Percentiles rank a stretch among this genome's conserved stretches.
These are phyloP conservation scores for Eutypella sp. DNA, from an alignment of 2,329 filamentous ascomycete species.

Conservation along the genomic window DNA sequence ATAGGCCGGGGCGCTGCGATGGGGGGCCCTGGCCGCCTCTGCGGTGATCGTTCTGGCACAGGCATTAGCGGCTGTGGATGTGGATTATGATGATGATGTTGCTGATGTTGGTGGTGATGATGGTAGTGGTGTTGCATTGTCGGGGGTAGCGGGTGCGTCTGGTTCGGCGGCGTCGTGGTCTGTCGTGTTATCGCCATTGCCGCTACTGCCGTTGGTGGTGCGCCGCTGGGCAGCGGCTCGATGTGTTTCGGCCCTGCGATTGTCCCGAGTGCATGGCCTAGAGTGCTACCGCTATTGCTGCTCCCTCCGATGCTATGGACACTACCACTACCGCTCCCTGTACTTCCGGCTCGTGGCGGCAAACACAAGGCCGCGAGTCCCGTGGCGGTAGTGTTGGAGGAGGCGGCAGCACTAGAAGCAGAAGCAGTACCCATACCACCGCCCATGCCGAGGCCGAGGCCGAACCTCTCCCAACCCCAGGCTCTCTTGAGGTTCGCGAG, in stretches of 20 bases:
- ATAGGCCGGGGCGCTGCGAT: slow-evolving; percentile 25
- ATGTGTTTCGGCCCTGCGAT: background rate
- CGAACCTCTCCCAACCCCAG: slow-evolving; percentile 67
- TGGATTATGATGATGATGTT: slow-evolving; percentile 17
- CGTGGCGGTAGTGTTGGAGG: no score
- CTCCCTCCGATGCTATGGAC: background rate
- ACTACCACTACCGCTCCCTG: slow-evolving; percentile 1
- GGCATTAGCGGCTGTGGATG: slow-evolving; percentile 21
- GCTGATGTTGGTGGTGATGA: slow-evolving; percentile 11
- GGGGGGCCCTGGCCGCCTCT: slow-evolving; percentile 26
- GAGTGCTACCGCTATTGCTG: slow-evolving; percentile 5
- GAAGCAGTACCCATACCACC: no score
- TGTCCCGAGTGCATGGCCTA: background rate
- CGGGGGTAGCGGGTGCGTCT: background rate
- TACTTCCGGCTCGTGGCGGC: slow-evolving; percentile 8
- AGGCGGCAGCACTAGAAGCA: no score
- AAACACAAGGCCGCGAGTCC: slow-evolving; percentile 22
- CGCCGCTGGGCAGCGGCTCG: background rate
- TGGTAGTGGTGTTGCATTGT: background rate
- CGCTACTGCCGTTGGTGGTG: background rate
- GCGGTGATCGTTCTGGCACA: slow-evolving; percentile 13
- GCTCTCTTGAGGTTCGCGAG: slow-evolving; percentile 65
- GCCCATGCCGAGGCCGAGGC: no score
- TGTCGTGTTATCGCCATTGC: background rate
- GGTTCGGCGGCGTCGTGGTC: background rate